phyloP scores from a whole-genome alignment of 352 stramenopile species.

The Pseudoperonospora humuli region DNA sequence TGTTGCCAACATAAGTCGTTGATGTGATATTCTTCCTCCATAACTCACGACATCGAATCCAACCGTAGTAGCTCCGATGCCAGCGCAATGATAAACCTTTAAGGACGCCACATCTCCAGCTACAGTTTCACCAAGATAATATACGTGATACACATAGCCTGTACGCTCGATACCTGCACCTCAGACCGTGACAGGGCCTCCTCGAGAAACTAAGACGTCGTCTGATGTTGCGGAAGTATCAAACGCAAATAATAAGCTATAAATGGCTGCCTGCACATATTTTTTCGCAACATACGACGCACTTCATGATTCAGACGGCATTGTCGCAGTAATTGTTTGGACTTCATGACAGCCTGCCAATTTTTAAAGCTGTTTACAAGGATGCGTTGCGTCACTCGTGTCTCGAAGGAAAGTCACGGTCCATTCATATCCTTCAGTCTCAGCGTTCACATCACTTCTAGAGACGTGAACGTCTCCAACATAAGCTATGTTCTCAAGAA shows the following conservation, averaged over 20 bases:
- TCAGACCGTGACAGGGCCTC: conserved; percentile 26
- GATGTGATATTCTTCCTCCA: conserved; percentile 72
- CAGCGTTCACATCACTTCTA: conserved; percentile 69
- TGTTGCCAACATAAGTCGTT: conserved; percentile 73
- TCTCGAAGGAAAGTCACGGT: conserved; percentile 93
- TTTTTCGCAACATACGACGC: not conserved
- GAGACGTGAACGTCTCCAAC: conserved; percentile 91
- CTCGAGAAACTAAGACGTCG: conserved; percentile 51
- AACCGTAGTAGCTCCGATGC: conserved; percentile 20
- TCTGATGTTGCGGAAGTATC: conserved; percentile 15
- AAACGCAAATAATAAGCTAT: conserved; percentile 12
- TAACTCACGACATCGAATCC: conserved; percentile 47
- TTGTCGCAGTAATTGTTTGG: conserved; percentile 58
- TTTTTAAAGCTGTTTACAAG: conserved; percentile 63
- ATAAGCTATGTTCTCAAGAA: conserved; percentile 91
- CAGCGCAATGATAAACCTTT: conserved; percentile 16
- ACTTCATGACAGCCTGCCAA: conserved; percentile 74
- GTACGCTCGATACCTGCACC: conserved; percentile 14
- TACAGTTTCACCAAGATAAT: conserved; percentile 84
- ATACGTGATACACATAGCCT: conserved; percentile 88
- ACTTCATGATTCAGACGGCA: conserved; percentile 24
- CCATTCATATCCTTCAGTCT: conserved; percentile 92
- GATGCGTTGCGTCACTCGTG: conserved; percentile 22
- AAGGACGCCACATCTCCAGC: conserved; percentile 74
- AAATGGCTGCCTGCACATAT: conserved; percentile 10